These are phyloP conservation scores for Pythium utonaiense DNA, from an alignment of 352 stramenopile species.

Conservation along the genomic window DNA sequence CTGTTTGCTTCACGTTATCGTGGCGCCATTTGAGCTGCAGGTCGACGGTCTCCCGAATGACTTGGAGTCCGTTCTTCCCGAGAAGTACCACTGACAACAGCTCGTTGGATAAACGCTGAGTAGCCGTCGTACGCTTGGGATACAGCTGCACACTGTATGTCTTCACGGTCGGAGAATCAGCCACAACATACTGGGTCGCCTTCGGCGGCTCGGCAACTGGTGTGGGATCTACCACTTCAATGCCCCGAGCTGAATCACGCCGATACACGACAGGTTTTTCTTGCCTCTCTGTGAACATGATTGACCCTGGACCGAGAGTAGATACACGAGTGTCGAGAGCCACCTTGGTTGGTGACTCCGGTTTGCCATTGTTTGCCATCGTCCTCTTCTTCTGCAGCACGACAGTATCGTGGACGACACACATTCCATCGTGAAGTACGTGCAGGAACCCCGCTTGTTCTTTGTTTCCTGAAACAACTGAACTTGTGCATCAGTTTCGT, in stretches of 20 bases:
- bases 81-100: conserved; percentile 29
- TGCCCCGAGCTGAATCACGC: conserved; percentile 9
- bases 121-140: conserved; percentile 1
- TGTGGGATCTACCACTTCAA: conserved; percentile 2
- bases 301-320: conserved; percentile 29
- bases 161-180: conserved; percentile 37
- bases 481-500: not conserved
- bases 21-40: conserved; percentile 29
- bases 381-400: conserved; percentile 27
- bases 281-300: conserved; percentile 29
- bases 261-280: conserved; percentile 6
- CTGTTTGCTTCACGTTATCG: conserved; percentile 22
- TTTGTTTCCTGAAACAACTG: conserved; percentile 33
- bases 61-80: conserved; percentile 31
- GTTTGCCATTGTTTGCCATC: not conserved
- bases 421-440: conserved; percentile 35
- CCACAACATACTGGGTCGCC: conserved; percentile 32
- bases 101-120: conserved; percentile 18
- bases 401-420: conserved; percentile 45
- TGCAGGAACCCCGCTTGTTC: conserved; percentile 28
- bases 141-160: conserved; percentile 31
- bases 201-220: not conserved
- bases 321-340: conserved; percentile 39
- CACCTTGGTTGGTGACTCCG: conserved; percentile 21
- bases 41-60: conserved; percentile 24